These are phyloP conservation scores for Primulina eburnea DNA, from an alignment of 257 asterid species.

Conservation along the genomic window DNA sequence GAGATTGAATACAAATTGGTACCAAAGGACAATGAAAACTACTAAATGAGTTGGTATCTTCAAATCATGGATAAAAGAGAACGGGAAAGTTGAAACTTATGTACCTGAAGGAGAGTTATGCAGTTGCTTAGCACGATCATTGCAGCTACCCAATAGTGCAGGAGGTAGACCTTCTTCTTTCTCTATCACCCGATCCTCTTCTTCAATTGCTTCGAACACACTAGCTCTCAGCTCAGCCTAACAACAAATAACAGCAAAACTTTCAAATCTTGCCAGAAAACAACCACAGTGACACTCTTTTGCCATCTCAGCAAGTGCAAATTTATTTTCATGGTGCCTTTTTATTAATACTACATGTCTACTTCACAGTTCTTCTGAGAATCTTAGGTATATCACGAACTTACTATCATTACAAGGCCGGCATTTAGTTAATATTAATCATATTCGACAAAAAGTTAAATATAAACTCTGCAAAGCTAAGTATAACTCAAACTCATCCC, in stretches of 20 bases:
- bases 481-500: background rate
- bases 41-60: background rate
- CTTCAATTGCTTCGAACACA: conserved; percentile 95
- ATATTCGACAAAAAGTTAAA: background rate
- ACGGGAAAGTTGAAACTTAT: background rate
- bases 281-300: background rate
- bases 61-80: background rate
- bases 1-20: background rate
- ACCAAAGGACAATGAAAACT: background rate
- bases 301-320: background rate
- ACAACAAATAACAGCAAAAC: conserved; percentile 18
- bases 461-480: background rate
- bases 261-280: conserved; percentile 11
- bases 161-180: conserved; percentile 82
- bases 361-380: background rate
- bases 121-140: conserved; percentile 85
- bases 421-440: background rate
- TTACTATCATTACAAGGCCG: background rate
- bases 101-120: conserved; percentile 93
- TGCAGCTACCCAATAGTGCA: conserved; percentile 96
- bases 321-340: too few relatives aligned
- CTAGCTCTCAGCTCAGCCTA: conserved; percentile 98
- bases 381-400: background rate
- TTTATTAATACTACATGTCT: conserved; percentile 1
- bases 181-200: conserved; percentile 77